A percentile compares a stretch with the other conserved stretches of the same genome.
Conservation (phyloP, 169 alveolate species). For the Plasmodium inui region DNA sequence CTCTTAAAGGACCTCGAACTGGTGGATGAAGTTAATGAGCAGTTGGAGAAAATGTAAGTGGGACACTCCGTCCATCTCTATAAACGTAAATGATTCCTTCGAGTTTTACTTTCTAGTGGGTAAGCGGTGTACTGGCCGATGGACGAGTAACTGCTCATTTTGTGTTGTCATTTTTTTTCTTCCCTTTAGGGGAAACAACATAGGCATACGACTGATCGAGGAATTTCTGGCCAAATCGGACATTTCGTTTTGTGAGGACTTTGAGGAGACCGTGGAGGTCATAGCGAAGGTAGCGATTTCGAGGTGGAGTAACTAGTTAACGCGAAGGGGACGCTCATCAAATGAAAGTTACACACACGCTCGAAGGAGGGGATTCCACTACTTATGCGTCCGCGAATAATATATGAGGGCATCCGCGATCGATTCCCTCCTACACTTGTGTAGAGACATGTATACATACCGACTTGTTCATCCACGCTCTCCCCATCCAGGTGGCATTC, state of each 20-base stretch:
- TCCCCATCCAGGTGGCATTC: constrained; percentile 79
- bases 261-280: constrained; percentile 83
- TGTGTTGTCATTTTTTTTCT: not conserved
- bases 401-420: not conserved
- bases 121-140: not conserved
- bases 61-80: not conserved
- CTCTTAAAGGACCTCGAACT: constrained; percentile 91
- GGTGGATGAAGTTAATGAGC: constrained; percentile 93
- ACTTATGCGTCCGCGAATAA: not conserved
- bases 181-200: constrained; percentile 81
- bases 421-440: not conserved
- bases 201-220: constrained; percentile 82
- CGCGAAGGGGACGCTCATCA: not conserved
- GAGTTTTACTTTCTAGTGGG: not conserved
- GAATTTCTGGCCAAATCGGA: constrained; percentile 85
- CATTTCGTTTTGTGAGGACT: constrained; percentile 82
- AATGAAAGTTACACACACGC: not conserved
- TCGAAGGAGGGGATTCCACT: not conserved
- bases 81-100: not conserved
- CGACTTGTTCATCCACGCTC: not conserved
- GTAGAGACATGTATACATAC: not conserved
- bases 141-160: not conserved
- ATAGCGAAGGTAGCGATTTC: constrained; percentile 81
- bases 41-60: constrained; percentile 84
- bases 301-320: not conserved